These are phyloP conservation scores for Singerocomus rubriflavus DNA, from an alignment of 1,284 basidiomycete species.

Conservation along the genomic window DNA sequence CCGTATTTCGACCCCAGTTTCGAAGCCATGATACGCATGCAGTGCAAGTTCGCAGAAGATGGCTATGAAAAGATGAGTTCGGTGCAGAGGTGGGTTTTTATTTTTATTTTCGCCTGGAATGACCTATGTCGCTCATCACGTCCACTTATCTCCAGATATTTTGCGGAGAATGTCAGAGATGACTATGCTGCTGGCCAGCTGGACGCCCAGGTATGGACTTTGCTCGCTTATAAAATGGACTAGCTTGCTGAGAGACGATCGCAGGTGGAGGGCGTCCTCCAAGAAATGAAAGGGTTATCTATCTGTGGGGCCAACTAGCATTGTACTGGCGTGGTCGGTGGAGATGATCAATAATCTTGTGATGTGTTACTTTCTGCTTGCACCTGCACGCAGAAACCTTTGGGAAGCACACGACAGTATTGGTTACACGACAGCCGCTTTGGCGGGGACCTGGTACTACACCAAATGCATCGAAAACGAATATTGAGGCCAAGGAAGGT, in stretches of 20 bases:
- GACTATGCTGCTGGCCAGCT: conserved; percentile 97
- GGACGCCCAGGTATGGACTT: conserved; percentile 75
- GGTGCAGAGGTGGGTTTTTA: conserved; percentile 72
- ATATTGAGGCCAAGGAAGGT: conserved; percentile 9
- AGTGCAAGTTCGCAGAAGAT: conserved; percentile 95
- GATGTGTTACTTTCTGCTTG: too few species aligned
- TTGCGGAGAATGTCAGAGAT: conserved; percentile 85
- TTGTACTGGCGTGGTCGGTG: neutral
- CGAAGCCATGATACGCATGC: conserved; percentile 98
- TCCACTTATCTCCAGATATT: conserved; percentile 57
- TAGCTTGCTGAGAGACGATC: conserved; percentile 4
- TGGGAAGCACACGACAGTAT: conserved; percentile 8
- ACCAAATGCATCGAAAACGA: conserved; percentile 11
- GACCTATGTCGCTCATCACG: neutral
- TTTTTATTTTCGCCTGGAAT: neutral
- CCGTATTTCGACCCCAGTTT: conserved; percentile 99
- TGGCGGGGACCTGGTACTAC: conserved; percentile 19
- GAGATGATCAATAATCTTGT: neutral
- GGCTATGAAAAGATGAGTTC: conserved; percentile 97
- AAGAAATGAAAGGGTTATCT: conserved; percentile 94
- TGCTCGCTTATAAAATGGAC: neutral
- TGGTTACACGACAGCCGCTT: conserved; percentile 16
- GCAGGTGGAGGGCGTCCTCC: conserved; percentile 85
- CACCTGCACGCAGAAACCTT: too few species aligned
- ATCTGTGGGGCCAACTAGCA: conserved; percentile 70